Evolutionary conservation across 331 rosid species (phyloP).

Genomic region (Phaseolus coccineus): DNA sequence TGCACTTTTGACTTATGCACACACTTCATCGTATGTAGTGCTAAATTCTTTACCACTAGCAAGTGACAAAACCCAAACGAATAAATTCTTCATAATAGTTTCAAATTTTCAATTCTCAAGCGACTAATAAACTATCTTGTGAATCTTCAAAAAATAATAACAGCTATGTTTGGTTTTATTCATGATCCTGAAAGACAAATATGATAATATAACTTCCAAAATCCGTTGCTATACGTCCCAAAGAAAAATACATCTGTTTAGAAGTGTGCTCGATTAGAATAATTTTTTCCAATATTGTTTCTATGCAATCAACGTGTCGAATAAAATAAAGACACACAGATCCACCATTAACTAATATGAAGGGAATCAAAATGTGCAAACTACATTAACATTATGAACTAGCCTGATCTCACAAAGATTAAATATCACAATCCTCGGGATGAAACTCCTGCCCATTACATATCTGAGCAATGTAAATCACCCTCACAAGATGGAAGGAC

Average conservation of each 20-base stretch:
- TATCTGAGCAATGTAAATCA: slow-evolving; percentile 32
- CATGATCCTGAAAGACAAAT: no score
- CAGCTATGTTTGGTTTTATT: no score
- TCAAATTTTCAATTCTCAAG: neutral
- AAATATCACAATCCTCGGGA: slow-evolving; percentile 37
- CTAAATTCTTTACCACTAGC: neutral
- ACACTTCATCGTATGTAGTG: no score
- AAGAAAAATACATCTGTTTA: no score
- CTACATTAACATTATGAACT: slow-evolving; percentile 26
- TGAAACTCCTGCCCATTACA: slow-evolving; percentile 38
- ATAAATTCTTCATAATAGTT: neutral
- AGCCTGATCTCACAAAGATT: slow-evolving; percentile 33
- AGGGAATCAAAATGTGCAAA: slow-evolving; percentile 3
- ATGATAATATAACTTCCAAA: no score
- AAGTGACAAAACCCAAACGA: neutral
- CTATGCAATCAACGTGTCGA: neutral
- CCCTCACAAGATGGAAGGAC: slow-evolving; percentile 41
- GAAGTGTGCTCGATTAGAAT: neutral
- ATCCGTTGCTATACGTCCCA: neutral
- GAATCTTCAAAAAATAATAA: neutral
- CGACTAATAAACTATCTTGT: neutral
- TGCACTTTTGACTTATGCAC: neutral
- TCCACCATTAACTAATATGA: neutral
- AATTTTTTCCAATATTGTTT: neutral
- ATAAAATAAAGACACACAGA: neutral